phyloP scores from a whole-genome alignment of 2,329 filamentous ascomycete species.

The Talaromyces piceae region DNA sequence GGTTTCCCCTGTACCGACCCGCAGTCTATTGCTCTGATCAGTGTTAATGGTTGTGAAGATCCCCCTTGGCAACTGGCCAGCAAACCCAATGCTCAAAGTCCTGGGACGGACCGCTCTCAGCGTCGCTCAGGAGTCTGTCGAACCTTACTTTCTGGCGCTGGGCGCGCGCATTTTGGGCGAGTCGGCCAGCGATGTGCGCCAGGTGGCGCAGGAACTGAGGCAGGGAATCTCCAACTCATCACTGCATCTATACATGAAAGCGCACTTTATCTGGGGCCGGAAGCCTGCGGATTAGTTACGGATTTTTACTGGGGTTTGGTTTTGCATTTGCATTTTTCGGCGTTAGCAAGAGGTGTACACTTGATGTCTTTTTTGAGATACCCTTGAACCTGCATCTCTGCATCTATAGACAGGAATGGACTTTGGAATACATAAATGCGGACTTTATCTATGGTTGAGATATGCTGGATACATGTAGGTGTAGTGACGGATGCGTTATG shows the following conservation, averaged over 20 bases:
- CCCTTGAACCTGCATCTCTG: neutral
- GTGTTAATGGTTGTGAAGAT: slow-evolving; percentile 14
- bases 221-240: slow-evolving; percentile 19
- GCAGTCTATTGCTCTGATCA: neutral
- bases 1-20: neutral
- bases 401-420: too few relatives aligned
- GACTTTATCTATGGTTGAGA: too few relatives aligned
- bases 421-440: too few relatives aligned
- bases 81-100: slow-evolving; percentile 21
- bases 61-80: slow-evolving; percentile 25
- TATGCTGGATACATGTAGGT: too few relatives aligned
- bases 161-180: slow-evolving; percentile 20
- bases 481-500: neutral
- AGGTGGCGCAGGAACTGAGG: slow-evolving; percentile 23
- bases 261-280: slow-evolving; percentile 12
- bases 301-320: neutral
- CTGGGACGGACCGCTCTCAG: slow-evolving; percentile 32
- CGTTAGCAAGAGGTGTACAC: neutral
- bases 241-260: slow-evolving; percentile 20
- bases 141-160: slow-evolving; percentile 17
- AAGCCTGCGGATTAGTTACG: neutral
- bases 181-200: slow-evolving; percentile 20
- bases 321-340: neutral
- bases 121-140: slow-evolving; percentile 17
- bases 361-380: neutral